Evolutionary conservation across 495 filamentous ascomycete species (phyloP).

Genomic region (Xylaria nigripes): DNA sequence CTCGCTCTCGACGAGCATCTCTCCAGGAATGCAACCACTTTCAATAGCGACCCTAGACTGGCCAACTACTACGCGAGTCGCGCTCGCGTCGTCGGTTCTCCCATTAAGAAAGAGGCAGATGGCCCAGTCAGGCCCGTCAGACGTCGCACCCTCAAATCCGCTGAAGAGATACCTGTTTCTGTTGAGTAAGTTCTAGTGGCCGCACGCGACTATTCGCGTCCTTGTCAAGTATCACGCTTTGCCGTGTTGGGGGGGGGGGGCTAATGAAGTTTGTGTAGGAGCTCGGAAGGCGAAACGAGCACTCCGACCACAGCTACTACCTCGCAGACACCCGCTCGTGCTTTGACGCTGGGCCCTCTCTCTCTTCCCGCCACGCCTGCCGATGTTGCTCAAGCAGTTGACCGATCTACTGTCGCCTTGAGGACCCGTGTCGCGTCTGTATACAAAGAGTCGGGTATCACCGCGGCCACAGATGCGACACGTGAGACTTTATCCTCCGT

Average conservation of each 20-base stretch:
- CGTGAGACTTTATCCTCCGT: constrained; percentile 64
- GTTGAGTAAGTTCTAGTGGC: constrained; percentile 32
- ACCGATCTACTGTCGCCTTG: constrained; percentile 59
- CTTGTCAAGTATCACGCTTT: neutral
- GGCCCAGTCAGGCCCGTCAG: constrained; percentile 30
- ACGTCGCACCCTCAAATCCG: constrained; percentile 39
- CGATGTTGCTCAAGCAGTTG: constrained; percentile 73
- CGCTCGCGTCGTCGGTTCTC: constrained; percentile 50
- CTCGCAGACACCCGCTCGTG: constrained; percentile 51
- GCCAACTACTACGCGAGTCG: constrained; percentile 67
- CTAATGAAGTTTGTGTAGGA: constrained; percentile 18
- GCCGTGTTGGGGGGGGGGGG: too few species aligned
- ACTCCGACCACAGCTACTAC: constrained; percentile 38
- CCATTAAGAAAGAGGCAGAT: constrained; percentile 64
- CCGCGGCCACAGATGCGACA: constrained; percentile 47
- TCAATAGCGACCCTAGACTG: constrained; percentile 55
- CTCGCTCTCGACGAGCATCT: constrained; percentile 67
- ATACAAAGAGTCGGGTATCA: constrained; percentile 43
- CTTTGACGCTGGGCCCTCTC: constrained; percentile 43
- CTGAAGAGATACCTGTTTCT: constrained; percentile 35
- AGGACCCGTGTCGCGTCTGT: constrained; percentile 43
- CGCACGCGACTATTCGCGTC: neutral
- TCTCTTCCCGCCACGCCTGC: constrained; percentile 77
- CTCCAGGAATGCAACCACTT: constrained; percentile 51
- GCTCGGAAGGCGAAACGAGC: constrained; percentile 23